A percentile compares a stretch with the other conserved stretches of the same genome.
phyloP scores from a whole-genome alignment of 805 yeast species.

The Ogataea pignaliae region DNA sequence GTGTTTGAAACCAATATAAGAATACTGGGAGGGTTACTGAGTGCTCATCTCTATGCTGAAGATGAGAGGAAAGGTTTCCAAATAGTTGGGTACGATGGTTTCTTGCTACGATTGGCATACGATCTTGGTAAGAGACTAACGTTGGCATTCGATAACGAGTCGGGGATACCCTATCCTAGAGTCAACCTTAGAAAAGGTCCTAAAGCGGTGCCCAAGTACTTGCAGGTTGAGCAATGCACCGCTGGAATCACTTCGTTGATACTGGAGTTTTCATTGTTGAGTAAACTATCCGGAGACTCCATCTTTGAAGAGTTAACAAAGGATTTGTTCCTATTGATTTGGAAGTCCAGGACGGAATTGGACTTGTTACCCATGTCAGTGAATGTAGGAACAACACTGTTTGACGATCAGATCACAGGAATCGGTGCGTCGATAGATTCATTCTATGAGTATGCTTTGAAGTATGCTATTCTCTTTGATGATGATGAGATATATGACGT shows the following conservation, averaged over 20 bases:
- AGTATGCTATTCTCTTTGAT: slow-evolving; percentile 68
- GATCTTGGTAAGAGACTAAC: slow-evolving; percentile 71
- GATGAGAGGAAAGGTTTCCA: slow-evolving; percentile 41
- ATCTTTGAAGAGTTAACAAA: slow-evolving; percentile 61
- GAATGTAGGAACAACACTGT: slow-evolving; percentile 35
- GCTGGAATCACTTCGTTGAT: slow-evolving; percentile 86
- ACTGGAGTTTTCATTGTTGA: slow-evolving; percentile 73
- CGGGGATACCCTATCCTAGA: slow-evolving; percentile 75
- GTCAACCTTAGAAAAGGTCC: slow-evolving; percentile 61
- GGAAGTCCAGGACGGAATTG: slow-evolving; percentile 60
- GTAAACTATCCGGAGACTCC: slow-evolving; percentile 69
- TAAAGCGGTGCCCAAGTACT: slow-evolving; percentile 34
- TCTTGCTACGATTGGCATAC: slow-evolving; percentile 62
- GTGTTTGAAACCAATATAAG: slow-evolving; percentile 86
- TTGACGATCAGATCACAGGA: slow-evolving; percentile 64
- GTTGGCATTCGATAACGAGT: slow-evolving; percentile 61
- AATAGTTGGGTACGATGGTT: slow-evolving; percentile 58
- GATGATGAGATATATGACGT: slow-evolving; percentile 46
- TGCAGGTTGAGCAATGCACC: slow-evolving; percentile 68
- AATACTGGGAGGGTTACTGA: slow-evolving; percentile 74
- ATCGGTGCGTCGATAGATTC: slow-evolving; percentile 92
- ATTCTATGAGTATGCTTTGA: slow-evolving; percentile 82
- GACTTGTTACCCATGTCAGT: slow-evolving; percentile 77
- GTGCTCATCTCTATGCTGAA: slow-evolving; percentile 70
- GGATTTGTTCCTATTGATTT: slow-evolving; percentile 60